Evolutionary conservation across 768 basidiomycete species (phyloP).

Genomic region (Roridomyces roridus): DNA sequence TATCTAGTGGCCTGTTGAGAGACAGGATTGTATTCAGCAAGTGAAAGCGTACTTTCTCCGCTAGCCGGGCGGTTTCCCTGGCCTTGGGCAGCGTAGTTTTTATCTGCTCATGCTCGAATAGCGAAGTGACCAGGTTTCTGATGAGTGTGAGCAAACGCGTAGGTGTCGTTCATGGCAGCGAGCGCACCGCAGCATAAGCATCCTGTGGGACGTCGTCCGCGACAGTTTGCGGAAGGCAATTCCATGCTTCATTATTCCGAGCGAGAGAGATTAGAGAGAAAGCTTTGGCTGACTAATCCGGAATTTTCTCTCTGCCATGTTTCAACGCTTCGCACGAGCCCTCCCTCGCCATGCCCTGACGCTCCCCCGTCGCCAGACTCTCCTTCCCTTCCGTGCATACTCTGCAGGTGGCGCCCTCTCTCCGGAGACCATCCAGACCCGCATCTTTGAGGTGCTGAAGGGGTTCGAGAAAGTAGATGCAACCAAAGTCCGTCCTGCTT

Average conservation of each 20-base stretch:
- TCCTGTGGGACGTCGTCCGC: slow-evolving; percentile 89
- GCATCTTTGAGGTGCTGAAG: slow-evolving; percentile 85
- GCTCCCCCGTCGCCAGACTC: slow-evolving; percentile 48
- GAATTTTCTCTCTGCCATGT: slow-evolving; percentile 46
- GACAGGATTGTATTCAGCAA: background rate
- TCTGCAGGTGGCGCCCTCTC: slow-evolving; percentile 72
- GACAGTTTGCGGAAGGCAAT: slow-evolving; percentile 91
- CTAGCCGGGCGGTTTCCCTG: slow-evolving; percentile 86
- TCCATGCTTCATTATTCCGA: slow-evolving; percentile 98
- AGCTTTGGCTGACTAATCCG: slow-evolving; percentile 13
- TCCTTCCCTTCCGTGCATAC: slow-evolving; percentile 59
- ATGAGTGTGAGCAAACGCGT: slow-evolving; percentile 9
- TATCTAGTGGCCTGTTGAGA: slow-evolving; percentile 53
- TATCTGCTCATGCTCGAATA: slow-evolving; percentile 95
- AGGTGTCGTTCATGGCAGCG: background rate
- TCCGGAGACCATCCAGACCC: slow-evolving; percentile 69
- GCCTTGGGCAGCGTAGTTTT: slow-evolving; percentile 96
- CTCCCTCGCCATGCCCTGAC: slow-evolving; percentile 32
- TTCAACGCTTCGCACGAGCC: slow-evolving; percentile 57
- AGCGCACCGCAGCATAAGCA: slow-evolving; percentile 87
- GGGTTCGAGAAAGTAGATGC: slow-evolving; percentile 89
- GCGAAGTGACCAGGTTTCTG: slow-evolving; percentile 93
- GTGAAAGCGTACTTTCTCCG: slow-evolving; percentile 83
- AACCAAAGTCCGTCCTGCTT: slow-evolving; percentile 67
- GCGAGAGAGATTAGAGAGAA: slow-evolving; percentile 12